Evolutionary conservation across 2,329 filamentous ascomycete genomes (phyloP).

Genomic region (Venturia pyrina): DNA sequence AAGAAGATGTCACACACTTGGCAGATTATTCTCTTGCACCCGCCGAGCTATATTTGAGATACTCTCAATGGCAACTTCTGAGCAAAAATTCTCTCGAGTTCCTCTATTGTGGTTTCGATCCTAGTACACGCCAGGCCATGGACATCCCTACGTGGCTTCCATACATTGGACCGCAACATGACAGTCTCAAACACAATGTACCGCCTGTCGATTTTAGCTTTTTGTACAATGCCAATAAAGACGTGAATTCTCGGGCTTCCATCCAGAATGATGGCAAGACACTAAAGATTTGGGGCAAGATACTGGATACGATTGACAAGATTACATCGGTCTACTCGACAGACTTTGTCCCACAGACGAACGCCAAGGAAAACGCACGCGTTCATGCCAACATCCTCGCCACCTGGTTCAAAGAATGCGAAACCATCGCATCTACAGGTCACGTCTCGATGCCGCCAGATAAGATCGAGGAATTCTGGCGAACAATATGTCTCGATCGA

Average conservation of each 20-base stretch:
- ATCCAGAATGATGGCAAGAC: neutral
- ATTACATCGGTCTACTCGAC: neutral
- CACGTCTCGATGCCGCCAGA: too few relatives aligned
- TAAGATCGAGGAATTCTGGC: too few relatives aligned
- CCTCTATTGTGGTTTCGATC: neutral
- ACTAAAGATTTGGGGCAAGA: neutral
- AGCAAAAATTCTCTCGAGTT: neutral
- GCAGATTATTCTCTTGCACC: neutral
- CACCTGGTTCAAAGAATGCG: too few relatives aligned
- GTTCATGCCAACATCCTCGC: too few relatives aligned
- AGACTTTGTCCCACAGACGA: too few relatives aligned
- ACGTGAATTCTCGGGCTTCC: neutral
- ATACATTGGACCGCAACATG: neutral
- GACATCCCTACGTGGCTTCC: neutral
- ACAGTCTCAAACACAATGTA: neutral
- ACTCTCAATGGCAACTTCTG: neutral
- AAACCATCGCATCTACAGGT: too few relatives aligned
- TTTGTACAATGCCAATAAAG: neutral
- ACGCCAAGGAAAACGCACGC: too few relatives aligned
- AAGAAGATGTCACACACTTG: neutral
- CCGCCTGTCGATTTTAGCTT: neutral
- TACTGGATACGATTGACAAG: neutral
- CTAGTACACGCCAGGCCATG: neutral
- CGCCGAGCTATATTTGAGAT: neutral
- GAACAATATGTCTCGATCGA: too few relatives aligned